Evolutionary conservation across 1,284 basidiomycete genomes (phyloP).

Genomic region (Blastosporella zonata): DNA sequence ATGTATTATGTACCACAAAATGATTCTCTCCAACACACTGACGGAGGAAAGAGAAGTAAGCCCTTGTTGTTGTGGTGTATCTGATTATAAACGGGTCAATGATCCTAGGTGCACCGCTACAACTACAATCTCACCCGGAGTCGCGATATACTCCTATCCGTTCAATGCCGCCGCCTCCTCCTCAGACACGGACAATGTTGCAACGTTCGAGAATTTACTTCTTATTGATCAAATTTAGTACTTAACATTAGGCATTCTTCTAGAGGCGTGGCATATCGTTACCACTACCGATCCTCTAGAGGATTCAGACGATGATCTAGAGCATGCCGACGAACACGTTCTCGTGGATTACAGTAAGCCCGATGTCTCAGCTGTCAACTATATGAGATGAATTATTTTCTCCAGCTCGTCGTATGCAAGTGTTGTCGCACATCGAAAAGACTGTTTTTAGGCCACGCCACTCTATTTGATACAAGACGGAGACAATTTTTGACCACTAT

Average conservation of each 20-base stretch:
- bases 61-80: not conserved
- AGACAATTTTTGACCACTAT: not conserved
- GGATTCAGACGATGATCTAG: constrained; percentile 63
- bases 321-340: constrained; percentile 58
- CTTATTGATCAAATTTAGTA: constrained; percentile 3
- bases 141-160: not conserved
- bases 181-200: constrained; percentile 38
- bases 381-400: not conserved
- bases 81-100: not conserved
- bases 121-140: constrained; percentile 14
- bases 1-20: constrained; percentile 42
- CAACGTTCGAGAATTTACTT: constrained; percentile 33
- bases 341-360: constrained; percentile 58
- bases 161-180: constrained; percentile 14
- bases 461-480: not conserved
- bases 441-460: constrained; percentile 8
- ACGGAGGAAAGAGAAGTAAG: constrained; percentile 13
- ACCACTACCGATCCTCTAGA: constrained; percentile 59
- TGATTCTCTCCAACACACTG: constrained; percentile 16
- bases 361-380: too few species aligned
- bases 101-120: constrained; percentile 4
- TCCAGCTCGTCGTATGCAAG: constrained; percentile 17
- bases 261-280: constrained; percentile 71
- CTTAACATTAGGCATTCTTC: constrained; percentile 12
- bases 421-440: constrained; percentile 13